Evolutionary conservation across 441 rosid genomes (phyloP), one percentile per base, ranked within the genome.

Genomic region (Viola pubescens): DNA sequence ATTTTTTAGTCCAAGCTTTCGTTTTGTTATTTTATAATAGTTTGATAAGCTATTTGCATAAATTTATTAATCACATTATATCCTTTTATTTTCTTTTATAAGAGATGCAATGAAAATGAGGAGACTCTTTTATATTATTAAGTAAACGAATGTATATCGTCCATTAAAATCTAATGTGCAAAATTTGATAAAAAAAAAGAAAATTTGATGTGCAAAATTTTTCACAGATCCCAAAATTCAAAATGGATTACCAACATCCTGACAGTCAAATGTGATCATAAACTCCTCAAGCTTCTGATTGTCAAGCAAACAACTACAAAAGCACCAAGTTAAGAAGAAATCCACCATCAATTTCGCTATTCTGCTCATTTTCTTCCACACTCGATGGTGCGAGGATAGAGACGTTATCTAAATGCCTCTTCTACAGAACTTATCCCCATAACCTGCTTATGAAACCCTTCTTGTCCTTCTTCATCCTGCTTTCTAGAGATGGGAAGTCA

Each of bases 401-500:
- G 4, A 14, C 19, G 7, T 43, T 11, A 55, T 37, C 38, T 46
- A 54, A 37, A 42, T 8, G 38, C 14, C 55, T 48, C 46, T 8
- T 26, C 48, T 38, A 37, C 19, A 51, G 7, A 66, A 53, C 70
- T 84, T 73, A 82, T 34, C 92, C 55, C 84, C 87, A 88, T 5
- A 88, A 44, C 70, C 96, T 83, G 56, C 97, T 81, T 0, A 89
- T 73, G 73, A 94, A 83, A 37, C 97, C 90, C 75, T 77, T 88
- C 73, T 61, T 77, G 66, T 70, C 80, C 71, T 81, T 94, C 91
- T 85, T 88, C 95, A 79, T 88, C 73, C 94, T 79, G 78, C 77
- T 84, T 51, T 88, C 94, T 7, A 94, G 78, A 49, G 77, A 80
- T 7, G 99, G 99, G 87, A 90, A 94, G 13, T 83, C 83, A 14